phyloP scores from a whole-genome alignment of 768 basidiomycete species.

The Lactifluus echinatus region DNA sequence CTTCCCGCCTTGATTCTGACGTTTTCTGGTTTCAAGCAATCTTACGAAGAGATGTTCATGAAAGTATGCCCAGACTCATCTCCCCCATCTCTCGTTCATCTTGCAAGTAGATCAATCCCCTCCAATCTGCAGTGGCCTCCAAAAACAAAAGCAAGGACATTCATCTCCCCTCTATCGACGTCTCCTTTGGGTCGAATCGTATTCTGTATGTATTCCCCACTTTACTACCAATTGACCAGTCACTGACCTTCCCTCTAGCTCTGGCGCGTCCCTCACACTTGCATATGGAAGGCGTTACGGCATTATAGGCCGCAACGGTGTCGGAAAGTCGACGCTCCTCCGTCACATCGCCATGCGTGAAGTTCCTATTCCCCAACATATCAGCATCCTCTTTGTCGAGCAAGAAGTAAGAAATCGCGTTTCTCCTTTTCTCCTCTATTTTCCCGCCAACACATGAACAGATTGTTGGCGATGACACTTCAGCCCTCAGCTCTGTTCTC shows the following conservation, averaged over 20 bases:
- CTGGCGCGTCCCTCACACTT: slow-evolving; percentile 79
- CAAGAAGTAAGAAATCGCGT: slow-evolving; percentile 75
- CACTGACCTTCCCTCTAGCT: slow-evolving; percentile 34
- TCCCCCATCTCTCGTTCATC: not conserved
- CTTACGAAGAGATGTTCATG: slow-evolving; percentile 99
- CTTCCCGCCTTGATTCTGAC: not conserved
- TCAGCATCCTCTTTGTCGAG: slow-evolving; percentile 96
- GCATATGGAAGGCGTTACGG: slow-evolving; percentile 88
- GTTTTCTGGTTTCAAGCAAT: slow-evolving; percentile 51
- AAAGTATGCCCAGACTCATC: slow-evolving; percentile 42
- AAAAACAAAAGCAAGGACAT: slow-evolving; percentile 99
- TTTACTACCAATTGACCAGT: not conserved
- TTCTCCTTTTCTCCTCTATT: not conserved
- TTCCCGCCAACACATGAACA: slow-evolving; percentile 24
- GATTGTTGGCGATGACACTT: slow-evolving; percentile 91
- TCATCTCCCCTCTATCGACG: slow-evolving; percentile 89
- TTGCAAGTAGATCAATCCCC: slow-evolving; percentile 71
- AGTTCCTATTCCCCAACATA: slow-evolving; percentile 86
- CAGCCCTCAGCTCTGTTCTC: slow-evolving; percentile 89
- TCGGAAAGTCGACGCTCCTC: slow-evolving; percentile 94
- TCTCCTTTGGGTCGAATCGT: slow-evolving; percentile 90
- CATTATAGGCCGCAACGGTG: slow-evolving; percentile 67
- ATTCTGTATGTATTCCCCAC: slow-evolving; percentile 58
- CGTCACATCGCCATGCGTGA: slow-evolving; percentile 93
- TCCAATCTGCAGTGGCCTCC: slow-evolving; percentile 64